Evolutionary conservation across 768 basidiomycete species (phyloP), one percentile per base, ranked within the genome.

Genomic region (Solioccasus polychromus): DNA sequence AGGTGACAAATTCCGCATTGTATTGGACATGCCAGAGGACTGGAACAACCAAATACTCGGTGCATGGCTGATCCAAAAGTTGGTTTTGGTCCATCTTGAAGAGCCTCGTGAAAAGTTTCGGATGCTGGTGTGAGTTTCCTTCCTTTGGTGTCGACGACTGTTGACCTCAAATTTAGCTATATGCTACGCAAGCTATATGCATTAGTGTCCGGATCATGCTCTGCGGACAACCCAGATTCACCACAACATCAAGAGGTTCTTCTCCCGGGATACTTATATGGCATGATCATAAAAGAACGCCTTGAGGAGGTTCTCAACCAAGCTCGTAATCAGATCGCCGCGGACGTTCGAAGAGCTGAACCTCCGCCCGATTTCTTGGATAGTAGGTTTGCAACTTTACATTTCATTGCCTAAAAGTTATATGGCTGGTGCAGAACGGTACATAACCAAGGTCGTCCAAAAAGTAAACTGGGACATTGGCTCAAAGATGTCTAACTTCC

Each of bases 211-310:
- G 85, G 86, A 34, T 80, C 85, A 34, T 96, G 91, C 54, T 88
- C 88, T 56, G 77, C 88, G 40, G 96, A 99, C 70, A 98, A 98
- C 63, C 94, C 96, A 5, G 96, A 99, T 76, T 98, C 94, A 1
- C 93, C 96, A 48, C 95, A 98, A 63, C 91, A 98, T 61, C 96
- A 99, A 64, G 96, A 99, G 61, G 92, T 95, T 37, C 77, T 99
- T 11, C 80, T 98, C 5, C 96, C 96, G 1, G 96, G 96, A 24
- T 81, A 74, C 53, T 66, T 99, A 19, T 98, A 96, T 63, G 85
- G 84, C 39, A 97, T 95, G 90, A 96, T 98, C 59, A 88, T 99
- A 72, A 98, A 96, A 69, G 96, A 99, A 67, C 83, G 90, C 49
- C 76, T 98, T 48, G 95, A 97, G 54, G 96, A 98, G 64, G 83